Evolutionary conservation across 345 rosid genomes (phyloP), one percentile per base, ranked within the genome.

Genomic region (Erucastrum elatum): DNA sequence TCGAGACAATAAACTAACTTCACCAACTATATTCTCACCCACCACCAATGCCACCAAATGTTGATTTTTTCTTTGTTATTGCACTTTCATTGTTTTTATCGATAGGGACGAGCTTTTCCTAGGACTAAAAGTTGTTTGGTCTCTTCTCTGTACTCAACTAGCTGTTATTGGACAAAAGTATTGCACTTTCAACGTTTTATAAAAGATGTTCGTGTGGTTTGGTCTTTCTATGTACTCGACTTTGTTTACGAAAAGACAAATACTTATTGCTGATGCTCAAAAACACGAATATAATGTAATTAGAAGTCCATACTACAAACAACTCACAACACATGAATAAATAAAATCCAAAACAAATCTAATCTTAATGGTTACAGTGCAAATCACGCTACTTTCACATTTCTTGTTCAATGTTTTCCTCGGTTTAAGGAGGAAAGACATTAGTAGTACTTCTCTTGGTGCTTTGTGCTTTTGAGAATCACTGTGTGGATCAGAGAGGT

Each of bases 271-370:
- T 63, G 41, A 1, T 41, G 17, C 21, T 8, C 67, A 37, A 33
- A 30, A 35, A 16, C 51, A 64, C 39, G 68, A 10, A 8, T 64
- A 67, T 12, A 75, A 8, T 1, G 25, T 68, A 4, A 33, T 33
- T 69, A 33, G 33, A 62, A 21, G 34, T 61, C 34, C 6, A 70
- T 6, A 75, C 41, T 10, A 68, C 64, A 12, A 59, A 37, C 69
- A 60, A 39, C 70, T 61, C 75, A 49, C 56, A 79, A 70, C 72
- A 64, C 72, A 64, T 70, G 76, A 80, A 80, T 70, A 31, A 70
- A 80, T 69, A 39, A 69, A 69, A 70, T 70, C 72, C 80, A 60
- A 65, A 53, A 70, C 53, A 6, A 33, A 13, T 64, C 35, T 39
- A 75, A 39, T 64, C 63, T 75, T 69, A 64, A 64, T 64, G 75